These are phyloP conservation scores for Abrus pulchellus DNA, from an alignment of 306 rosid species.

Conservation along the genomic window DNA sequence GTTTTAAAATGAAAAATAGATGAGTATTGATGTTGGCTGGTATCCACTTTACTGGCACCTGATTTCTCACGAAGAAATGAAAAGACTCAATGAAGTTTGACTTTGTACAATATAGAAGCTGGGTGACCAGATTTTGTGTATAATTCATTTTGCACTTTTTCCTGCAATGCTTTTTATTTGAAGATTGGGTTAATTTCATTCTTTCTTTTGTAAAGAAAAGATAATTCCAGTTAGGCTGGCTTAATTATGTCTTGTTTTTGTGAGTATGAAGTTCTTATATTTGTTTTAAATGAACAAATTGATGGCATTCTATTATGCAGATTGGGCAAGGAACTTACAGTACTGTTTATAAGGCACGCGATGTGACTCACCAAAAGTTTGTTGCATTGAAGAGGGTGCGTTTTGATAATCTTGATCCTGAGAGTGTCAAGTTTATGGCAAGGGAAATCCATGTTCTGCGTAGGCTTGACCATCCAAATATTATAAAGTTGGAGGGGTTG, in stretches of 20 bases:
- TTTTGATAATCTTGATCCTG: slow-evolving; percentile 91
- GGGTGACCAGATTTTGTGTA: neutral
- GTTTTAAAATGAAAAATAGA: slow-evolving; percentile 21
- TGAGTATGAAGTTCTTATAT: slow-evolving; percentile 29
- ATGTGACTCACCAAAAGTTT: slow-evolving; percentile 66
- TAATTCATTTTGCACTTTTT: neutral
- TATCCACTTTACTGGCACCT: slow-evolving; percentile 3
- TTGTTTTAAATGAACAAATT: slow-evolving; percentile 32
- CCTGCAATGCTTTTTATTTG: slow-evolving; percentile 15
- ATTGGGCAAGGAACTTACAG: slow-evolving; percentile 99
- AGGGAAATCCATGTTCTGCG: slow-evolving; percentile 93
- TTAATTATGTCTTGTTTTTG: slow-evolving; percentile 26
- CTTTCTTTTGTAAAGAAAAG: neutral
- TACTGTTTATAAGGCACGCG: slow-evolving; percentile 94
- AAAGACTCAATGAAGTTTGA: slow-evolving; percentile 28
- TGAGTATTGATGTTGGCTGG: slow-evolving; percentile 13
- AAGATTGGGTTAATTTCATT: neutral
- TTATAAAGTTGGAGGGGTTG: slow-evolving; percentile 89
- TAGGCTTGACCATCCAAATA: slow-evolving; percentile 87
- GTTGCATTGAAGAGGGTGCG: slow-evolving; percentile 96
- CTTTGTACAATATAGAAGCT: slow-evolving; percentile 17
- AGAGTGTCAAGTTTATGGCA: slow-evolving; percentile 98
- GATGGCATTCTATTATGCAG: slow-evolving; percentile 63
- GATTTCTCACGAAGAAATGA: slow-evolving; percentile 27
- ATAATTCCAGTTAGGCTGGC: slow-evolving; percentile 1